Evolutionary conservation across 768 basidiomycete genomes (phyloP), one percentile per base, ranked within the genome.

Genomic region (Cystobasidium ongulense): DNA sequence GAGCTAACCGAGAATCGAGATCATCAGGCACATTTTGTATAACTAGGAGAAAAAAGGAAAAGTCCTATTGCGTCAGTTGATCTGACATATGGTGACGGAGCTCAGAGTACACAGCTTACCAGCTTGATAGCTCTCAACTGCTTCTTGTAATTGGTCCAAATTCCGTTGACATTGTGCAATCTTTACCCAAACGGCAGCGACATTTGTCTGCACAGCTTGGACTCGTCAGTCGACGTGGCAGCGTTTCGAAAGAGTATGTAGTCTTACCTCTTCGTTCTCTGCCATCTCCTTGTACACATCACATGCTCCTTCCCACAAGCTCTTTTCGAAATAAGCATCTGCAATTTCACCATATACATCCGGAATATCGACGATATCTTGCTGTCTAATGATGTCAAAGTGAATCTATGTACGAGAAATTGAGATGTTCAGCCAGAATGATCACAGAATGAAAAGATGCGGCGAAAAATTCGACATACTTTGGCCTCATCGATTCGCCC

Each of bases 1-100:
- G 85, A 75, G 90, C 89, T 86, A 94, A 88, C 80, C 92, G 92
- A 31, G 88, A 89, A 33, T 93, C 90, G 77, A 87, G 86, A 76
- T 91, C 86, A 0, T 85, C 84, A 0, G 91, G 88, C 79, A 93
- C 90, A 0, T 86, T 86, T 1, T 85, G 83, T 21, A 89, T 84
- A 35, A 94, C 93, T 59, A 35, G 25, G 8, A 59, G 13, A 27
- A 95, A 76, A 25, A 17, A 29, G 11, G 23, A 15, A 29, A n/a
- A n/a, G n/a, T n/a, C n/a, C n/a, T n/a, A n/a, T n/a, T n/a, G n/a
- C n/a, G n/a, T n/a, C n/a, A n/a, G n/a, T n/a, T n/a, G n/a, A n/a
- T n/a, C n/a, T n/a, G n/a, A n/a, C n/a, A n/a, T n/a, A 39, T n/a
- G 63, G 33, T n/a, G 33, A 62, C 21, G 3, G 33, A 4, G 54